phyloP scores from a whole-genome alignment of 1,284 basidiomycete species.

The Tilletia setariae region DNA sequence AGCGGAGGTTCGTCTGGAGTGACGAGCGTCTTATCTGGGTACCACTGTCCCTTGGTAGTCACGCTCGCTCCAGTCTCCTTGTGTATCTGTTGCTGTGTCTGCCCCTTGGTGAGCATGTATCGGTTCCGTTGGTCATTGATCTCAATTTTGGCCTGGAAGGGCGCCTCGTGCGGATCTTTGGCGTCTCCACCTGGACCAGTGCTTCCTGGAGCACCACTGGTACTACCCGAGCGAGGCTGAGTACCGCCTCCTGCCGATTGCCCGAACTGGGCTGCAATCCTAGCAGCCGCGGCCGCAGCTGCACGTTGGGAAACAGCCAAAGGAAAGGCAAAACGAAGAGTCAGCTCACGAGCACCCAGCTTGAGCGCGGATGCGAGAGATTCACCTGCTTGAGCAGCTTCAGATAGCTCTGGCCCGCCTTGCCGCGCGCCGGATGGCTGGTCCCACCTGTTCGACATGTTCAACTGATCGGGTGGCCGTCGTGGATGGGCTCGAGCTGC shows the following conservation, averaged over 20 bases:
- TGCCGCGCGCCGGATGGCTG: too few relatives aligned
- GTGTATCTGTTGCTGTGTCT: slow-evolving; percentile 80
- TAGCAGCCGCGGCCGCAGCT: background rate
- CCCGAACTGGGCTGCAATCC: slow-evolving; percentile 10
- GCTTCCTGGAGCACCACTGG: background rate
- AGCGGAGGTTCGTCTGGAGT: slow-evolving; percentile 62
- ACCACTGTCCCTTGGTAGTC: slow-evolving; percentile 64
- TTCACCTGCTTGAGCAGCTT: background rate
- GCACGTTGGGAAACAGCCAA: background rate
- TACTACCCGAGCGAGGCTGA: background rate
- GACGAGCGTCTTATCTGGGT: slow-evolving; percentile 61
- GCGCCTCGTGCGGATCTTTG: slow-evolving; percentile 65
- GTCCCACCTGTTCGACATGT: slow-evolving; percentile 8
- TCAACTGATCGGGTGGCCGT: too few relatives aligned
- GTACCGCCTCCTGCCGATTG: background rate
- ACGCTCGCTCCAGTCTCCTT: slow-evolving; percentile 54
- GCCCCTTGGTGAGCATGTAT: slow-evolving; percentile 88
- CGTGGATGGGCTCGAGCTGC: too few relatives aligned
- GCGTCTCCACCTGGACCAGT: background rate
- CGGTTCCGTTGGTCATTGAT: slow-evolving; percentile 96
- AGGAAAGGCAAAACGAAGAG: background rate
- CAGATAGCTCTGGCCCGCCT: background rate
- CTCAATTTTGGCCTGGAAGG: slow-evolving; percentile 86
- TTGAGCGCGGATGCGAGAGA: background rate
- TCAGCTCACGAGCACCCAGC: background rate